phyloP scores from a whole-genome alignment of 2,329 filamentous ascomycete species.

The Pyrenochaeta sp. region DNA sequence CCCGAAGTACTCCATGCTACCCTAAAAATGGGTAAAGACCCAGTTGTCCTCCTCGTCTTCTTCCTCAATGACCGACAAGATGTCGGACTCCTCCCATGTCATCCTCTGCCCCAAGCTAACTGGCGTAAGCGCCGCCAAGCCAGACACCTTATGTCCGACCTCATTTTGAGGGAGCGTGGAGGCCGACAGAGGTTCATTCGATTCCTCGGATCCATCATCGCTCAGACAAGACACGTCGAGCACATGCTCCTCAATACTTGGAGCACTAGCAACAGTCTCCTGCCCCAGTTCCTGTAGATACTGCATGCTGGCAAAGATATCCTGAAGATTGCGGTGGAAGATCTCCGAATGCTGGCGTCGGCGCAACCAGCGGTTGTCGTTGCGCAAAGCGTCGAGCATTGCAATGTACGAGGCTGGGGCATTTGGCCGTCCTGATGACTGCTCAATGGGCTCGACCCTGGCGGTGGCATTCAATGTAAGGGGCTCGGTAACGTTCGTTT shows the following conservation, averaged over 20 bases:
- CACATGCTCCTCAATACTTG: conserved; percentile 1
- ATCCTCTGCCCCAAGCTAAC: conserved; percentile 12
- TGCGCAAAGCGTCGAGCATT: conserved; percentile 34
- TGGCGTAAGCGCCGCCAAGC: conserved; percentile 9
- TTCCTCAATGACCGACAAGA: conserved; percentile 9
- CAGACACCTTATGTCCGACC: conserved; percentile 14
- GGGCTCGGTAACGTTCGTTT: conserved; percentile 4
- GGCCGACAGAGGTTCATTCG: conserved; percentile 1
- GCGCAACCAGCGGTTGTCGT: conserved; percentile 43
- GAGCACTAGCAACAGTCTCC: neutral
- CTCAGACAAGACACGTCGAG: conserved; percentile 14
- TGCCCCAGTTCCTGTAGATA: neutral
- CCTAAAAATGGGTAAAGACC: too few species aligned
- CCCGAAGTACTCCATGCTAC: neutral
- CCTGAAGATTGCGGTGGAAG: conserved; percentile 22
- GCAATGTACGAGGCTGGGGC: conserved; percentile 24
- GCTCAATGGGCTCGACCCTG: conserved; percentile 19
- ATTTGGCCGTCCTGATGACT: conserved; percentile 11
- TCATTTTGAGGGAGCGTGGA: conserved; percentile 3
- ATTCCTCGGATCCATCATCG: conserved; percentile 11
- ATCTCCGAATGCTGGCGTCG: conserved; percentile 29
- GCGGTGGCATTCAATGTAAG: conserved; percentile 9
- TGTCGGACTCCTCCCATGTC: conserved; percentile 12
- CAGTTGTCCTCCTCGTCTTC: conserved; percentile 6
- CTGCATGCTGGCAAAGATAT: conserved; percentile 21